These are phyloP conservation scores for Magnusiomyces starmeri DNA, from an alignment of 1,139 yeast species.

Conservation along the genomic window DNA sequence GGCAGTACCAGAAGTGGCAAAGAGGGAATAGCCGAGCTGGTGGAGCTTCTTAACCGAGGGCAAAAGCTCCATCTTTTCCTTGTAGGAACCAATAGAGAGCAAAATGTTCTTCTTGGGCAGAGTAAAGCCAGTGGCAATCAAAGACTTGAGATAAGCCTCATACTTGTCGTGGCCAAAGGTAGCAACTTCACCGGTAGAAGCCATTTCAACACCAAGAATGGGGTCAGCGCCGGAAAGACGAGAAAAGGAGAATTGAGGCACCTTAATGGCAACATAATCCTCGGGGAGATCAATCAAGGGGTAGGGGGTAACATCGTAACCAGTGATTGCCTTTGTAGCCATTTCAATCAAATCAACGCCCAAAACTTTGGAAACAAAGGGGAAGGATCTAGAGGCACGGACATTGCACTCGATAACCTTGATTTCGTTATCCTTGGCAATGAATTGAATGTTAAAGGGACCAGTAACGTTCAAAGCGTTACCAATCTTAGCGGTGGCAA, in stretches of 20 bases:
- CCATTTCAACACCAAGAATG: constrained; percentile 97
- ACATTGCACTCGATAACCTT: constrained; percentile 98
- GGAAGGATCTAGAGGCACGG: constrained; percentile 98
- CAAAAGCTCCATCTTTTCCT: constrained; percentile 88
- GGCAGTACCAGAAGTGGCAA: constrained; percentile 99
- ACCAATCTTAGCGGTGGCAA: constrained; percentile 94
- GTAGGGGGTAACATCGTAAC: constrained; percentile 77
- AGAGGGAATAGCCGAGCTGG: constrained; percentile 80
- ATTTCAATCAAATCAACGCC: constrained; percentile 95
- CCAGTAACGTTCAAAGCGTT: constrained; percentile 96
- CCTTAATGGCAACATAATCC: constrained; percentile 94
- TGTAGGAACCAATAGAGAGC: constrained; percentile 93
- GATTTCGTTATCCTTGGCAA: constrained; percentile 49
- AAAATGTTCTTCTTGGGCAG: constrained; percentile 92
- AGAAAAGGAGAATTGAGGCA: constrained; percentile 96
- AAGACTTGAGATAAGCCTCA: constrained; percentile 93
- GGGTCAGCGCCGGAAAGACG: constrained; percentile 99
- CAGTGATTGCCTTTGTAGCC: constrained; percentile 96
- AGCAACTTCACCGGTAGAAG: constrained; percentile 99
- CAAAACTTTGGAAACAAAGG: constrained; percentile 95
- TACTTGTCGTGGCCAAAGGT: constrained; percentile 92
- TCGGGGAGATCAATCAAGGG: constrained; percentile 85
- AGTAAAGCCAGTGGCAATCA: constrained; percentile 90
- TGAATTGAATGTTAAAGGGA: constrained; percentile 97
- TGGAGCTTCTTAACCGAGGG: constrained; percentile 79